Base-by-base conservation (phyloP, 2,329 filamentous ascomycete genomes). In the Calonectria fujianensis region DNA sequence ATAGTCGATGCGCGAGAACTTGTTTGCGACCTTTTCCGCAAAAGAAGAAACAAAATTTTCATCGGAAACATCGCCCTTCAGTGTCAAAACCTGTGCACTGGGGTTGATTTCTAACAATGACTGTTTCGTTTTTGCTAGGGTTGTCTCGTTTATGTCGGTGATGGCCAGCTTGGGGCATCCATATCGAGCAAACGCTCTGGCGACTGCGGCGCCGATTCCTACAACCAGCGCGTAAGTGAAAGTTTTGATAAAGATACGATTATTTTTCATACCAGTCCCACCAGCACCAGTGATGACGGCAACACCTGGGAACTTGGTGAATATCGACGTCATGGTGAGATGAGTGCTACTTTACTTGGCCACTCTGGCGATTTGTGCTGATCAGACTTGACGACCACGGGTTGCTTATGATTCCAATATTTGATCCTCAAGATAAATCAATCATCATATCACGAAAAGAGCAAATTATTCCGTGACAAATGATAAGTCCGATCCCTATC, bases 131-230 rank as follows among this genome's bases (percentile, higher is more conserved):
- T 83, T 77, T 4, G 85, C 78, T 8, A 89, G 82, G 0, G 88
- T 84, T 1, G 77, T 78, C 3, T 77, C 79, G 74, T 89, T 86
- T 70, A 91, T 82, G 76, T 92, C 90, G 16, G 89, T 91, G 65
- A 92, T 89, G 59, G 87, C 89, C 16, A 92, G 85, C n/a, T 83
- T 83, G 0, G 85, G 81, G 79, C 89, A 91, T 16, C 90, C 90
- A 0, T 87, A 86, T 2, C 80, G 82, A 1, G 86, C 89, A 78
- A 92, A 90, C 0, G 86, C 88, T 72, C 82, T 87, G 13, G 88
- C 88, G 2, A 90, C 87, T 1, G 90, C 89, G 3, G 87, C 88
- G 3, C 90, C 90, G 74, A 92, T 92, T 39, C 90, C 90, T 91
- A 48, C 20, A n/a, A 11, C 32, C 35, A 32, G 1, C 13, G 24